phyloP scores from a whole-genome alignment of 768 basidiomycete species.

The Tulasnella sp. region DNA sequence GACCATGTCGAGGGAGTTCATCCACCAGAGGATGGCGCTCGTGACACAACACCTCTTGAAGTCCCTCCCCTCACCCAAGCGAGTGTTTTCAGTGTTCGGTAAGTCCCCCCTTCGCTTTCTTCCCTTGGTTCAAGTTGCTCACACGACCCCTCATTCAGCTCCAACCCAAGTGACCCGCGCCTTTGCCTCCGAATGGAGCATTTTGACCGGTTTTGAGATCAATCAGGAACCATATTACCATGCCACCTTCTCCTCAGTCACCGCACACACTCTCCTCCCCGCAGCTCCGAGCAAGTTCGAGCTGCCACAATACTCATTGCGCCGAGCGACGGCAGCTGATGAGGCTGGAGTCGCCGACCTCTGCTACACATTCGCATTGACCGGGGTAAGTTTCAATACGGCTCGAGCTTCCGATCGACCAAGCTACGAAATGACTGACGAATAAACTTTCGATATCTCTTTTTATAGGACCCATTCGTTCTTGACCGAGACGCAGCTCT shows the following conservation, averaged over 20 bases:
- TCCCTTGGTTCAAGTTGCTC: neutral
- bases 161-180: neutral
- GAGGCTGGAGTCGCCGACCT: neutral
- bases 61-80: neutral
- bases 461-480: neutral
- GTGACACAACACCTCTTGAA: neutral
- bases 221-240: conserved; percentile 11
- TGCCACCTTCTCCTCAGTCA: conserved; percentile 8
- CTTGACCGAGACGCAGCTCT: neutral
- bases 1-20: conserved; percentile 2
- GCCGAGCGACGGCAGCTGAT: neutral
- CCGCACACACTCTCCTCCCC: conserved; percentile 1
- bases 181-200: neutral
- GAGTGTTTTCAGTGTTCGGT: conserved; percentile 18
- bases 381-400: neutral
- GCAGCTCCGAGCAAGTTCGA: neutral
- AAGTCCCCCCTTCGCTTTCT: neutral
- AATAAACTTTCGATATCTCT: neutral
- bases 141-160: neutral
- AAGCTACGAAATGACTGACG: neutral
- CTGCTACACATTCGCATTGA: conserved; percentile 12
- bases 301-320: neutral
- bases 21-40: conserved; percentile 4
- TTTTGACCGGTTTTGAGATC: neutral
- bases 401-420: neutral